Evolutionary conservation across 2,329 filamentous ascomycete genomes (phyloP), one percentile per base, ranked within the genome.

Genomic region (Ascochyta pisi): DNA sequence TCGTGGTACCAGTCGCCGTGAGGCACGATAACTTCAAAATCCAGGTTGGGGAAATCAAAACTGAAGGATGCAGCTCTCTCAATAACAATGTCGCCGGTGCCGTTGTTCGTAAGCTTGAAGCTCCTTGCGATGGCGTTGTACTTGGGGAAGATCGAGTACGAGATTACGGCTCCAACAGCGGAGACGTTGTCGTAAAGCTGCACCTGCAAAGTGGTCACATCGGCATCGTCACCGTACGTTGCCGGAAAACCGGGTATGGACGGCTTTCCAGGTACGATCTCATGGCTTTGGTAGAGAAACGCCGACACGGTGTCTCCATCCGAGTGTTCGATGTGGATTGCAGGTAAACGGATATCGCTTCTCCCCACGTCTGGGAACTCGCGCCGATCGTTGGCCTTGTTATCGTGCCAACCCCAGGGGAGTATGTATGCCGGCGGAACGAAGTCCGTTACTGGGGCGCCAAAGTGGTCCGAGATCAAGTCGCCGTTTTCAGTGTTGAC

Each of bases 281-380:
- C 72, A 59, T 88, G 81, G 0, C 83, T 86, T 51, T 82, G 77
- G 64, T 88, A 89, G 35, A 77, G 77, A 54, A 89, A 81, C 7
- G 83, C 81, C 6, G 82, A 83, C 13, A 89, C 80, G 0, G 84
- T 86, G 56, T 84, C 80, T 27, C 86, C 86, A 15, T 79, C 79
- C 1, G 81, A 75, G 63, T 89, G 85, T 49, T 79, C 78, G 62
- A 89, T 85, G 34, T 84, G 82, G 12, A 89, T 79, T 0, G 86
- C 86, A 0, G 86, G 86, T 3, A 82, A 74, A 3, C 87, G 81
- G 60, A 87, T 86, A 65, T 89, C 86, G 15, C 86, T 86, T 7
- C 86, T 81, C 1, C 86, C 86, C 4, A 86, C 75, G 56, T 89
- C 86, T 1, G 86, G 86, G 50, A 87, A 88, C 66, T 89, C 86